Conservation (phyloP, 176 grass and related monocot genomes). For the Rhynchospora breviuscula region DNA sequence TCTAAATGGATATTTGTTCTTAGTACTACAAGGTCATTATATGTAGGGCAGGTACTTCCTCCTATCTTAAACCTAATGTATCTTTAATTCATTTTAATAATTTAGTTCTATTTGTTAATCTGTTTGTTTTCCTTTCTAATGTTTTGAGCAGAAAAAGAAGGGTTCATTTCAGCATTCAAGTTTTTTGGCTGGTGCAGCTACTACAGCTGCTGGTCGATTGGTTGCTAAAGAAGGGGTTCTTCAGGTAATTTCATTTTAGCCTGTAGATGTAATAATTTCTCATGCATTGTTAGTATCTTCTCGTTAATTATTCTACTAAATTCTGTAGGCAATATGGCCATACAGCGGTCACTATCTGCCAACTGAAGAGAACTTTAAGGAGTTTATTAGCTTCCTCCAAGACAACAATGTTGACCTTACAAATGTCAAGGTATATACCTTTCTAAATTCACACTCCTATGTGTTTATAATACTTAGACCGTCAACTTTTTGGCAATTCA, state of each 20-base stretch:
- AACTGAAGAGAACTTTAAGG: conserved; percentile 84
- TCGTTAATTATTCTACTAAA: neutral
- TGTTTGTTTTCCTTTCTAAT: conserved; percentile 3
- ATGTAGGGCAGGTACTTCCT: conserved; percentile 59
- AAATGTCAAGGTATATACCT: conserved; percentile 74
- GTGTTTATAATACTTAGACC: neutral
- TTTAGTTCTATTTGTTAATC: conserved; percentile 14
- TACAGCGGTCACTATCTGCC: conserved; percentile 97
- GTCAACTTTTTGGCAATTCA: neutral
- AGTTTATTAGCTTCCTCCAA: conserved; percentile 86
- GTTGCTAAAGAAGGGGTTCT: conserved; percentile 68
- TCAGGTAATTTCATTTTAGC: conserved; percentile 32
- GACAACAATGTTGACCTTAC: conserved; percentile 74
- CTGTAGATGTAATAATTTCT: conserved; percentile 4
- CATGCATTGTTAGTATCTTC: neutral
- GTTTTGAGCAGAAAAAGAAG: conserved; percentile 73
- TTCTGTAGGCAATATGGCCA: conserved; percentile 80
- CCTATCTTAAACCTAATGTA: neutral
- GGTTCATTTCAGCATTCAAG: conserved; percentile 97
- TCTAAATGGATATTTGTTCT: conserved; percentile 98
- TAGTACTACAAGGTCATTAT: conserved; percentile 69
- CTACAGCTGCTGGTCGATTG: conserved; percentile 77
- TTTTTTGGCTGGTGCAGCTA: conserved; percentile 80
- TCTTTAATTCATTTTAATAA: neutral
- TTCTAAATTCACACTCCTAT: neutral